Base-by-base conservation (phyloP, 2,329 filamentous ascomycete genomes). In the Calonectria naviculata region DNA sequence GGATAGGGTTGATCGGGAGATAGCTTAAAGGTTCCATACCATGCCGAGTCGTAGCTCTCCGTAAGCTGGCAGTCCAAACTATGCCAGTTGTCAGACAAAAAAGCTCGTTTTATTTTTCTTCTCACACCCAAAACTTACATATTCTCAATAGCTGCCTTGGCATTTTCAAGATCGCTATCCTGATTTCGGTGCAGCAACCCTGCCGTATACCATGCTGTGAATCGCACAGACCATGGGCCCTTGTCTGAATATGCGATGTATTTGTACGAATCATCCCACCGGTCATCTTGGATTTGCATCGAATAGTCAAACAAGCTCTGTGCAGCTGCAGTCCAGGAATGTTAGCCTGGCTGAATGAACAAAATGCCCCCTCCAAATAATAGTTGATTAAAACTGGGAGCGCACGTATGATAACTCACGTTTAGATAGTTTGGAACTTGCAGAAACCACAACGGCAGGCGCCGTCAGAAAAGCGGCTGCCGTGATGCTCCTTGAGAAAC, bases 211-310 rank as follows among this genome's bases (percentile, higher is more conserved):
- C 84, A 85, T 0, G 83, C 82, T 1, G 84, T 86, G 60, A 86
- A 86, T 12, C 85, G 80, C 38, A 81, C 77, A 4, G 81, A 84
- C 82, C 84, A 86, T 24, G 82, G 82, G 0, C 85, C 85, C 4
- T 83, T 84, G 56, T 85, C 82, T 13, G 79, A 78, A 62, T 85
- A 86, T 71, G 76, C 82, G 28, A 87, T 81, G 54, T 82, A 83
- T 26, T 84, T 83, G 73, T 86, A 87, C 2, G 79, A 82, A 9
- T 80, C 74, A 70, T 86, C 85, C 64, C 80, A 86, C 47, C 84
- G 77, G 2, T 78, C 76, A 65, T 86, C 84, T 26, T 79, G 76
- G 4, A 85, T 79, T 13, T 75, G 69, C 83, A 85, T 85, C 1
- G 83, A 82, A 54, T 81, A 85, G 67, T 84, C 81, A 42, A 85